Evolutionary conservation across 1,139 yeast genomes (phyloP), one percentile per base, ranked within the genome.

Genomic region (Pichia sp.): DNA sequence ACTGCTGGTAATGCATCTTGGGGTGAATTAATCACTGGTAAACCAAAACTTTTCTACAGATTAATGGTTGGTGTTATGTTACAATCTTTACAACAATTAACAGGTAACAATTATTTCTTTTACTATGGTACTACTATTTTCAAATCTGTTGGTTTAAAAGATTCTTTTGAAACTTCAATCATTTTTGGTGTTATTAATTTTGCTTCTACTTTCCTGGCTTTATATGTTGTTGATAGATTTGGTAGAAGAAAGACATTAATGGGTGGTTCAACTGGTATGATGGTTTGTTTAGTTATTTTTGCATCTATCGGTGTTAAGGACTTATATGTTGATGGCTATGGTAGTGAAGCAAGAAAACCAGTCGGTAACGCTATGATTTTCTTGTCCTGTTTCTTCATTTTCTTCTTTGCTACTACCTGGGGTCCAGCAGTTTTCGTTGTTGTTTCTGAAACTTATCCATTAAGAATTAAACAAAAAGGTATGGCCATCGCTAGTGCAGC

Each of bases 381-480:
- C 57, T 76, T 87, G 56, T 79, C 90, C 29, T 83, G 92, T 64
- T 62, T 84, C 50, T 87, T 79, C 69, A 84, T 87, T 52, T 82
- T 83, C 75, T 81, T 78, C 70, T 87, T 86, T 62, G 92, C 95
- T 31, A 74, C 84, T 35, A 80, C 95, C 7, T 86, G 95, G 95
- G 95, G 90, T 51, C 92, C 95, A 58, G 78, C 82, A 60, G 82
- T 82, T 38, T 87, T 80, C 76, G 83, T 83, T 46, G 80, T 84
- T 55, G 76, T 82, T 45, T 82, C 92, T 34, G 96, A 87, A 66
- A 71, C 84, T 37, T 86, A 78, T 65, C 90, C 95, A 44, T 71
- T 84, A 53, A 78, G 90, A 58, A 80, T 85, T 53, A 77, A 92
- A 67, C 78, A 90, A 30, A 82, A 83, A 68, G 87, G 87, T 49